Conservation (phyloP, 768 basidiomycete species). For the Amyloporia xantha region DNA sequence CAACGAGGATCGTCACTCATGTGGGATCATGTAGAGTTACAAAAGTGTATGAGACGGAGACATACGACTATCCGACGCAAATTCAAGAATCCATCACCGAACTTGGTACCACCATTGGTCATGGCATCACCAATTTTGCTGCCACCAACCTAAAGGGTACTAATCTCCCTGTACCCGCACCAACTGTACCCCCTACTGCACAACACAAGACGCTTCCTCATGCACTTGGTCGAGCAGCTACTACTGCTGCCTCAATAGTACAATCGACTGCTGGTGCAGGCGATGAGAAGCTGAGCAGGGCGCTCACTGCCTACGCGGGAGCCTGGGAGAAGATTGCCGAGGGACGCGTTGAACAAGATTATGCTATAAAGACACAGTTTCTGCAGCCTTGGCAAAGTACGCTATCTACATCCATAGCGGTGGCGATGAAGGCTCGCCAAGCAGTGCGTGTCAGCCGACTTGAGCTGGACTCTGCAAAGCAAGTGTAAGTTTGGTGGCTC, state of each 20-base stretch:
- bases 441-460: constrained; percentile 74
- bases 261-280: constrained; percentile 37
- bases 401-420: constrained; percentile 70
- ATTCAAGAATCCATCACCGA: constrained; percentile 79
- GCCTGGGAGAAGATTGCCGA: constrained; percentile 81
- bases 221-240: constrained; percentile 80
- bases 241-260: constrained; percentile 45
- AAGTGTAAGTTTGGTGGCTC: constrained; percentile 46
- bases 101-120: constrained; percentile 61
- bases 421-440: constrained; percentile 90
- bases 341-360: constrained; percentile 79
- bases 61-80: constrained; percentile 86
- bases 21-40: constrained; percentile 54
- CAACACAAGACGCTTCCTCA: constrained; percentile 98
- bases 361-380: constrained; percentile 57
- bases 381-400: constrained; percentile 86
- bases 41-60: constrained; percentile 82
- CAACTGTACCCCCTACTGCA: constrained; percentile 44
- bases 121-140: constrained; percentile 77
- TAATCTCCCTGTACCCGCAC: constrained; percentile 70
- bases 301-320: constrained; percentile 68
- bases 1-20: not conserved
- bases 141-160: constrained; percentile 86
- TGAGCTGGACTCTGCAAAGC: constrained; percentile 88
- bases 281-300: constrained; percentile 67